Evolutionary conservation across 2,329 filamentous ascomycete genomes (phyloP).

Genomic region (Fusarium piperis): DNA sequence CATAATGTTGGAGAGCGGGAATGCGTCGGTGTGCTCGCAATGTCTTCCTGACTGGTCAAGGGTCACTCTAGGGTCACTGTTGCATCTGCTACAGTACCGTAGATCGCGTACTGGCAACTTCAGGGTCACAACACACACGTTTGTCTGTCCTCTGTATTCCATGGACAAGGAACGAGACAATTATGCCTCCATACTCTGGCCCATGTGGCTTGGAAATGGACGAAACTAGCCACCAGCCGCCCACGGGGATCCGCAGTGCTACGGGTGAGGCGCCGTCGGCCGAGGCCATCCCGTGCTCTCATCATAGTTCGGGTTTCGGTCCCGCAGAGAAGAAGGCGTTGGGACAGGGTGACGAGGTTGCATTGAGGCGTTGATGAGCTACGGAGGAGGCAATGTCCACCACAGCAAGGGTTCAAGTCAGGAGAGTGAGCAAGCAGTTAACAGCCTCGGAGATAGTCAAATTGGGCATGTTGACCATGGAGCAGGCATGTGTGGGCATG

Average conservation of each 20-base stretch:
- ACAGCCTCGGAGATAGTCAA: not conserved
- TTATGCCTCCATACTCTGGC: conserved; percentile 1
- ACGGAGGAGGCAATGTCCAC: not conserved
- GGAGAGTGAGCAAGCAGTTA: not conserved
- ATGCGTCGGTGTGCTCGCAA: conserved; percentile 18
- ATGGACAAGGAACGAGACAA: not conserved
- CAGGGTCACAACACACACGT: conserved; percentile 5
- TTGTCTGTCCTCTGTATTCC: not conserved
- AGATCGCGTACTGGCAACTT: not conserved
- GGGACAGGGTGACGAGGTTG: not conserved
- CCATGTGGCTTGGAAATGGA: conserved; percentile 30
- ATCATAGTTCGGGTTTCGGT: not conserved
- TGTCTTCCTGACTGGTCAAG: conserved; percentile 22
- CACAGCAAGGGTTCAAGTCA: conserved; percentile 3
- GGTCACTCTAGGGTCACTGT: not conserved
- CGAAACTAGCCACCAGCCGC: conserved; percentile 11
- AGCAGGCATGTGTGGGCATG: not conserved
- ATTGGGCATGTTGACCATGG: not conserved
- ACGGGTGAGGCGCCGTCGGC: conserved; percentile 21
- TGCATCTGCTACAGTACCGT: not conserved
- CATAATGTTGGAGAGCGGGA: not conserved
- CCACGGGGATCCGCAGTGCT: conserved; percentile 11
- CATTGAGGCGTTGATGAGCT: not conserved
- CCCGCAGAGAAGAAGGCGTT: conserved; percentile 4
- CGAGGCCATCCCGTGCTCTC: conserved; percentile 17